Evolutionary conservation across 257 asterid genomes (phyloP), one percentile per base, ranked within the genome.

Genomic region (Primulina eburnea): DNA sequence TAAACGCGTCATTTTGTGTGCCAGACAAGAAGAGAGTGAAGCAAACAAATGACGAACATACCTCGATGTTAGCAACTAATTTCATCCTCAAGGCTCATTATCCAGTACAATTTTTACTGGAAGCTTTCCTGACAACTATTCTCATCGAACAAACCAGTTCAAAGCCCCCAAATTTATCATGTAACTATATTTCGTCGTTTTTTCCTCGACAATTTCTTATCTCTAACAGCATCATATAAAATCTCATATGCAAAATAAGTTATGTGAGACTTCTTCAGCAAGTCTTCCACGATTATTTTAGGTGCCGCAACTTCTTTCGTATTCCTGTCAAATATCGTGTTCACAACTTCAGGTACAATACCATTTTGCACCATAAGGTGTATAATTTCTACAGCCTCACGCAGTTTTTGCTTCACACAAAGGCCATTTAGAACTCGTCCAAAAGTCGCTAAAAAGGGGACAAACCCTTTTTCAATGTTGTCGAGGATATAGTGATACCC

Each of bases 371-470:
- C 97, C 99, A 93, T 93, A 53, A 83, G 82, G 74, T 77, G 77
- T 73, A 93, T 72, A 18, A 86, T 72, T 70, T 73, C 76, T 82
- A 86, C 96, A 8, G 92, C 97, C 73, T 90, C 91, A 11, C 76
- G 80, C 70, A 87, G 21, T 72, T 86, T 87, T 70, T 85, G 86
- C 82, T 83, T 87, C 78, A 78, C 67, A 30, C 92, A 90, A 9
- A 93, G 78, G 80, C 95, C 88, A 80, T 93, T 89, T 21, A 90
- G 71, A 40, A 93, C 96, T 10, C 89, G 89, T 29, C 99, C 99
- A 61, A 86, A 83, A 30, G 91, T 86, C 60, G 77, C 68, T 32
- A 81, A 64, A 5, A 87, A 87, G 16, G 96, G 97, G 78, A 78
- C 38, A 21, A 89, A 82, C 67, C 88, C 92, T 73, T 75, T 79